Percentiles rank a stretch among this genome's conserved stretches.
phyloP scores from a whole-genome alignment of 306 rosid species.

The Sechiopsis laciniata region DNA sequence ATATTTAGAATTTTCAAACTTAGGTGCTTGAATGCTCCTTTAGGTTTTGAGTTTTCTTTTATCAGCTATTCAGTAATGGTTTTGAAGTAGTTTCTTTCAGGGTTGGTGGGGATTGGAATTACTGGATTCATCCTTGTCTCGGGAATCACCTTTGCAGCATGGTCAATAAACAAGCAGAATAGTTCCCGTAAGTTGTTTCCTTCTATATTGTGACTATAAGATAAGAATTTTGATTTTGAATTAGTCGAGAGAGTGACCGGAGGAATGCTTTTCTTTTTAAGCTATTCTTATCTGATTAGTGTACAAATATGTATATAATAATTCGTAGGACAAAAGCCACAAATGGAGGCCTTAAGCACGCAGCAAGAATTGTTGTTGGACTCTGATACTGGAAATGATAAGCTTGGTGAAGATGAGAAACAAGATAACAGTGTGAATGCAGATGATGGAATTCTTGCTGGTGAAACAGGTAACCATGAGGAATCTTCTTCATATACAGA shows the following conservation, averaged over 20 bases:
- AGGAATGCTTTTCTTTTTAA: not conserved
- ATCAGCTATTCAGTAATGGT: constrained; percentile 38
- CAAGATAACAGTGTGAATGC: constrained; percentile 25
- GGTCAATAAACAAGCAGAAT: constrained; percentile 50
- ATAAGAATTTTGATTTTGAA: not conserved
- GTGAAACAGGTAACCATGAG: constrained; percentile 38
- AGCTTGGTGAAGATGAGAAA: constrained; percentile 28
- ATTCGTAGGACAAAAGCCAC: constrained; percentile 46
- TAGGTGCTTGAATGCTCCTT: not conserved
- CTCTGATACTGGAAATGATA: constrained; percentile 42
- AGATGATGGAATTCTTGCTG: constrained; percentile 38
- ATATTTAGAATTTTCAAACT: not conserved
- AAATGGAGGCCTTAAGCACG: constrained; percentile 62
- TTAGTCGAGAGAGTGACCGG: not conserved
- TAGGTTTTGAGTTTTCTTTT: not conserved
- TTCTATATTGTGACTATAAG: not conserved
- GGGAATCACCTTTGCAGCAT: constrained; percentile 62
- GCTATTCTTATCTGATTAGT: not conserved
- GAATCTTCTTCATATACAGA: constrained; percentile 49
- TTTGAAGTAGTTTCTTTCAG: constrained; percentile 77
- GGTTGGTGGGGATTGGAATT: constrained; percentile 70
- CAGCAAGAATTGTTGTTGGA: constrained; percentile 57
- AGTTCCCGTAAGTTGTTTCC: constrained; percentile 48
- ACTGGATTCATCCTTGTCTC: constrained; percentile 68
- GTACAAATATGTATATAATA: constrained; percentile 20